Percentiles rank a stretch among this genome's conserved stretches.
These are phyloP conservation scores for Podila clonocystis DNA, from an alignment of 192 early-diverging fungal species.

Conservation along the genomic window DNA sequence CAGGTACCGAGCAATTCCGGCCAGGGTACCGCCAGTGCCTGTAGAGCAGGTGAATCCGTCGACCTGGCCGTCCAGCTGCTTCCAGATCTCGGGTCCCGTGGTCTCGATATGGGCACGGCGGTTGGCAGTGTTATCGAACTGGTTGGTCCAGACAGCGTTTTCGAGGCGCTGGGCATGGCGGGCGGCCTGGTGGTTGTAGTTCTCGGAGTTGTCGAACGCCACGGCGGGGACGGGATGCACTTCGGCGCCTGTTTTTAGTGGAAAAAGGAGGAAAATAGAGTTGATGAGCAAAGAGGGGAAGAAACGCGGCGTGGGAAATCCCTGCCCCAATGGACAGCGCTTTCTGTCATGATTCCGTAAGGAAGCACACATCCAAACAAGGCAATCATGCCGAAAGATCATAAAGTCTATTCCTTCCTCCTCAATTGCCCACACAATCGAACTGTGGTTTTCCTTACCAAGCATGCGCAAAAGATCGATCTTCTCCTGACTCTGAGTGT, in stretches of 20 bases:
- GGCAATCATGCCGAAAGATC: conserved; percentile 3
- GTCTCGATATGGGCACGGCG: conserved; percentile 93
- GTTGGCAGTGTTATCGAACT: conserved; percentile 96
- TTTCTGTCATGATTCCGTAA: not conserved
- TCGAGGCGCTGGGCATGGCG: conserved; percentile 79
- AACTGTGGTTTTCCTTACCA: conserved; percentile 42
- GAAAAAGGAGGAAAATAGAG: not conserved
- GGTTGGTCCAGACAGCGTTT: conserved; percentile 97
- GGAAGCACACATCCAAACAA: conserved; percentile 5
- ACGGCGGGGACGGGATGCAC: conserved; percentile 94
- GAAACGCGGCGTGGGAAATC: not conserved
- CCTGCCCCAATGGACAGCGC: too few species aligned
- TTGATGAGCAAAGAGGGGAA: not conserved
- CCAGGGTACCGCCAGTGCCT: conserved; percentile 93
- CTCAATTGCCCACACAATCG: not conserved
- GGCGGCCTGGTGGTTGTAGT: conserved; percentile 95
- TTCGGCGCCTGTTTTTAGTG: conserved; percentile 70
- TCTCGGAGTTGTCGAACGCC: conserved; percentile 88
- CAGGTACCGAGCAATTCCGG: conserved; percentile 83
- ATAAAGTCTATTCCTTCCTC: not conserved
- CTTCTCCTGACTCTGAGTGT: conserved; percentile 96
- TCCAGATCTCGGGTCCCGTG: conserved; percentile 95
- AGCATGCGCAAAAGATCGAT: conserved; percentile 93
- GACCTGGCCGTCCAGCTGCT: conserved; percentile 80
- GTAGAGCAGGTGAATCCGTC: conserved; percentile 94